Evolutionary conservation across 345 rosid genomes (phyloP).

Genomic region (Lenwebbia sp.): DNA sequence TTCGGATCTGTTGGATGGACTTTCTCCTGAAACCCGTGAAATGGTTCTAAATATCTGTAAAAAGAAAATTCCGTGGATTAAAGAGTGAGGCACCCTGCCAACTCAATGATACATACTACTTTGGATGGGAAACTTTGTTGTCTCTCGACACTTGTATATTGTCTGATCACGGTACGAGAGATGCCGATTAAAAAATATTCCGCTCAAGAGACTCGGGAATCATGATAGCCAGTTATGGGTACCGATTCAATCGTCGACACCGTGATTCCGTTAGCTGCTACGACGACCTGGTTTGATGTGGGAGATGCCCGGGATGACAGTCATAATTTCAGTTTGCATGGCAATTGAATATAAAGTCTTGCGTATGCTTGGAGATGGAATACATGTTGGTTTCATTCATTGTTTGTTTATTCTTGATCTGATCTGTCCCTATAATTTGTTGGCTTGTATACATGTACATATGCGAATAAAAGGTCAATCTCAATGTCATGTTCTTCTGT

Average conservation of each 20-base stretch:
- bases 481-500: not conserved
- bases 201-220: not conserved
- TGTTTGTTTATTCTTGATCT: not conserved
- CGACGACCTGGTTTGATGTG: not conserved
- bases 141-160: not conserved
- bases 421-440: not conserved
- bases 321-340: not conserved
- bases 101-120: not conserved
- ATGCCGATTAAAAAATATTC: not conserved
- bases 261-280: not conserved
- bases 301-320: not conserved
- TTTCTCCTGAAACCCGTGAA: constrained; percentile 38
- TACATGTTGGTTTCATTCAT: not conserved
- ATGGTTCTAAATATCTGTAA: constrained; percentile 36
- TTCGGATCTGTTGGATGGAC: constrained; percentile 45
- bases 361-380: not conserved
- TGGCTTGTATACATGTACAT: constrained; percentile 31
- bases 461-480: not conserved
- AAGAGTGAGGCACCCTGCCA: not conserved
- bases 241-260: not conserved
- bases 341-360: not conserved
- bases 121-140: not conserved
- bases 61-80: constrained; percentile 16
- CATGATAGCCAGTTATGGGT: not conserved
- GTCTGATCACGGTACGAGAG: not conserved